Evolutionary conservation across 192 early-diverging fungal genomes (phyloP).

Genomic region (Diversispora epigaea): DNA sequence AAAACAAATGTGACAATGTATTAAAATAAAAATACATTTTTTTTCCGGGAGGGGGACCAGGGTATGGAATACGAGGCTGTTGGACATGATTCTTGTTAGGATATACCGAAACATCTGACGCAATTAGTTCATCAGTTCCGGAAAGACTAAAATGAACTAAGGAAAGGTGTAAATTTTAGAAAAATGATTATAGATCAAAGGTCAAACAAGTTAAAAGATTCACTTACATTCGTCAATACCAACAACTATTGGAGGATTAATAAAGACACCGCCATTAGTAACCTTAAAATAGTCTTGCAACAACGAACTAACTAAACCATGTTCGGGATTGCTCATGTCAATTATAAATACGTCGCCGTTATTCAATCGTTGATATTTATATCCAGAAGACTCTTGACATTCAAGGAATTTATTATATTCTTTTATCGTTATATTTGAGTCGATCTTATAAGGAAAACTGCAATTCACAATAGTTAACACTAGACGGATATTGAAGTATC

Average conservation of each 20-base stretch:
- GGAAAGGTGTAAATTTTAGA: no score
- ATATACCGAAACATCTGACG: no score
- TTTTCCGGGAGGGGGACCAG: no score
- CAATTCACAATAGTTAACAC: background rate
- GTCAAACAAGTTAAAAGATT: background rate
- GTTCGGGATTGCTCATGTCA: conserved; percentile 6
- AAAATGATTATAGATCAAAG: background rate
- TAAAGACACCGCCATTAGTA: background rate
- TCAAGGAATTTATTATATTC: conserved; percentile 11
- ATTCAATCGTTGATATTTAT: conserved; percentile 3
- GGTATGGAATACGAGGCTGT: no score
- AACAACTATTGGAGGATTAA: background rate
- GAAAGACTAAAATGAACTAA: no score
- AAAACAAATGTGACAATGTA: no score
- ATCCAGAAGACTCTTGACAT: conserved; percentile 1
- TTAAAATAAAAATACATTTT: no score
- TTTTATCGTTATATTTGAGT: conserved; percentile 1
- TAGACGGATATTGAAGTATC: background rate
- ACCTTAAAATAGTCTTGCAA: background rate
- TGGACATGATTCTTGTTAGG: no score
- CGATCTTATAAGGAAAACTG: background rate
- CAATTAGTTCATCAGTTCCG: no score
- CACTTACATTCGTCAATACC: background rate
- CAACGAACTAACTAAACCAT: background rate
- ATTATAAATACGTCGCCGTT: background rate